Base-by-base conservation (phyloP, 257 asterid species). In the Petunia secreta region DNA sequence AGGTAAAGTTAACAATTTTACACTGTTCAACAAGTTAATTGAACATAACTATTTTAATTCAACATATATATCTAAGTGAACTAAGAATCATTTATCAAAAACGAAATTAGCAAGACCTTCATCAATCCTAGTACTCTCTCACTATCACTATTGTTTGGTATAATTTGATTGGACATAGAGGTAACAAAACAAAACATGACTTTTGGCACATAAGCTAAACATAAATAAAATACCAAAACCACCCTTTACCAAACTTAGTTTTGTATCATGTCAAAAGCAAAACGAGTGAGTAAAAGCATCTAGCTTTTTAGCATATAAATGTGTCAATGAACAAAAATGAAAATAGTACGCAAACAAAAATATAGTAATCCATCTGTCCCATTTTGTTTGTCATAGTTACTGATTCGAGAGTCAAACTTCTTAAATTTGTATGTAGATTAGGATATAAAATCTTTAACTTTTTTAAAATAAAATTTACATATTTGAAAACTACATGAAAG, bases 1-100 rank as follows among this genome's bases (percentile, higher is more conserved):
- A 8, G 76, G 55, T 68, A 67, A 67, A 67, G 8, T 67, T 8
- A 43, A 68, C 10, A 40, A 44, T 68, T 68, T 44, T 16, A 68
- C 58, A 44, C 76, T 68, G 8, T 55, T 68, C 71, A 37, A 46
- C 36, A 14, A 2, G 37, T 36, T 43, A 68, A 68, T 44, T 11
- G 4, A 68, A 16, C 75, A 68, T 43, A 44, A 15, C 25, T 25
- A 43, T 16, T 46, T 43, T 46, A 0, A 68, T 43, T 55, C 75
- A 9, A 68, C 0, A 43, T 68, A 68, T 68, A 38, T 41, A 68
- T 1, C 46, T 55, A 68, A 68, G 4, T 43, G 15, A 43, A 43
- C 3, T 68, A 25, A 43, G 8, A 43, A 13, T 5, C 36, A 8
- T 67, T 43, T 8, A 44, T 0, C 50, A 4, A 41, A 16, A 43